These are phyloP conservation scores for Arabidopsis arenosa DNA, from an alignment of 345 rosid genomes.

Conservation along the genomic window DNA sequence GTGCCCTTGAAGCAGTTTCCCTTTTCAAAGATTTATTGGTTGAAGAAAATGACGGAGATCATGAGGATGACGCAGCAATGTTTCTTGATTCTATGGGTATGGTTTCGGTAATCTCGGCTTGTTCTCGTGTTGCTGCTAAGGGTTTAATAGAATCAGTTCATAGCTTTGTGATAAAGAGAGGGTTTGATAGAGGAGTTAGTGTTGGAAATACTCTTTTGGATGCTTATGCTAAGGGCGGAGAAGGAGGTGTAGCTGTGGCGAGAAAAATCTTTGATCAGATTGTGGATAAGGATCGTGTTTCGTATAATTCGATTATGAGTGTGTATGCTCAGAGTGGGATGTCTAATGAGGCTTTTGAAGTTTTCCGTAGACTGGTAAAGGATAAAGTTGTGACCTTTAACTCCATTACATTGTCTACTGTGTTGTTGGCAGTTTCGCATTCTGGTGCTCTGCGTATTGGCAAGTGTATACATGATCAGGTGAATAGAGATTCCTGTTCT, in stretches of 20 bases:
- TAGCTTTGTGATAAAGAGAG: constrained; percentile 65
- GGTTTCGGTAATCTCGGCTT: constrained; percentile 78
- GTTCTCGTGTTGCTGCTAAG: constrained; percentile 59
- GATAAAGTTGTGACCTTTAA: constrained; percentile 54
- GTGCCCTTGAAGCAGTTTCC: constrained; percentile 58
- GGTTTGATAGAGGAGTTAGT: constrained; percentile 58
- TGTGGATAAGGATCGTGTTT: constrained; percentile 63
- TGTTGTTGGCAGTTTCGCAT: constrained; percentile 74
- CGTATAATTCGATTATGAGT: constrained; percentile 83
- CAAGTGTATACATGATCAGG: constrained; percentile 82
- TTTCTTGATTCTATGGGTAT: constrained; percentile 65
- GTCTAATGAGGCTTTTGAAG: constrained; percentile 63
- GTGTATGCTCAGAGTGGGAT: constrained; percentile 77
- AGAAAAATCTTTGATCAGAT: constrained; percentile 74
- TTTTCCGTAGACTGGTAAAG: constrained; percentile 54
- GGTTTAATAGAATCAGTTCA: constrained; percentile 66
- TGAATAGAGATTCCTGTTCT: constrained; percentile 34
- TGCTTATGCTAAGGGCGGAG: constrained; percentile 78
- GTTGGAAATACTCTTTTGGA: constrained; percentile 76
- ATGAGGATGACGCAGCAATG: constrained; percentile 33
- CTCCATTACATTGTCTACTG: constrained; percentile 74
- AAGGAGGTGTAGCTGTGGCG: constrained; percentile 52
- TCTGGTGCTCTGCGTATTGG: constrained; percentile 68
- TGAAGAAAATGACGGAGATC: constrained; percentile 50
- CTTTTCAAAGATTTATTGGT: constrained; percentile 71